Evolutionary conservation across 371 early-diverging fungal genomes (phyloP).

Genomic region (Actinomucor elegans): DNA sequence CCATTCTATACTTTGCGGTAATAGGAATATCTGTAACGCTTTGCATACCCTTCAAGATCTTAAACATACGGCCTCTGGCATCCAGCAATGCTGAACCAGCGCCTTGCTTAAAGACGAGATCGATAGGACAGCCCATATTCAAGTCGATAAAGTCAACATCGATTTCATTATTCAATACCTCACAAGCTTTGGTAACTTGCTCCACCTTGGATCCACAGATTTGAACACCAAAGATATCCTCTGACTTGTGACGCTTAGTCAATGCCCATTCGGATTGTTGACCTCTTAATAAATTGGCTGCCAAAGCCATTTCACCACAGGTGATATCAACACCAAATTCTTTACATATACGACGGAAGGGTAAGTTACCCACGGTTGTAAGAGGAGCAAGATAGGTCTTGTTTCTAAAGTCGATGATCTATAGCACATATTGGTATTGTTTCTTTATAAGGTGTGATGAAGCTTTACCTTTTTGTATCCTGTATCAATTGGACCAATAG

Average conservation of each 20-base stretch:
- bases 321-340: conserved; percentile 95
- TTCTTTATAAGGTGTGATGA: background rate
- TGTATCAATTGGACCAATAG: conserved; percentile 47
- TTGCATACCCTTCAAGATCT: conserved; percentile 79
- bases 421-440: background rate
- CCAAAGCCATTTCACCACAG: conserved; percentile 96
- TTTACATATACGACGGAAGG: conserved; percentile 94
- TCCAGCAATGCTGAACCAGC: conserved; percentile 84
- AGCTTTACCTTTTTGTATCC: conserved; percentile 36
- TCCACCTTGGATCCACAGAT: conserved; percentile 73
- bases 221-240: conserved; percentile 95
- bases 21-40: conserved; percentile 74
- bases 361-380: conserved; percentile 88
- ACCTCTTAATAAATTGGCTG: conserved; percentile 71
- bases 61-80: conserved; percentile 63
- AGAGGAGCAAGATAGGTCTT: conserved; percentile 96
- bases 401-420: conserved; percentile 77
- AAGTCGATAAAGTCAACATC: conserved; percentile 94
- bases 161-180: conserved; percentile 66
- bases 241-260: conserved; percentile 81
- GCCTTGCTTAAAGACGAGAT: conserved; percentile 80
- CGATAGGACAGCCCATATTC: conserved; percentile 96
- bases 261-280: conserved; percentile 87
- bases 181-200: conserved; percentile 63
- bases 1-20: conserved; percentile 92